Evolutionary conservation across 192 early-diverging fungal species (phyloP), one percentile per base, ranked within the genome.

Genomic region (Backusella sp.): DNA sequence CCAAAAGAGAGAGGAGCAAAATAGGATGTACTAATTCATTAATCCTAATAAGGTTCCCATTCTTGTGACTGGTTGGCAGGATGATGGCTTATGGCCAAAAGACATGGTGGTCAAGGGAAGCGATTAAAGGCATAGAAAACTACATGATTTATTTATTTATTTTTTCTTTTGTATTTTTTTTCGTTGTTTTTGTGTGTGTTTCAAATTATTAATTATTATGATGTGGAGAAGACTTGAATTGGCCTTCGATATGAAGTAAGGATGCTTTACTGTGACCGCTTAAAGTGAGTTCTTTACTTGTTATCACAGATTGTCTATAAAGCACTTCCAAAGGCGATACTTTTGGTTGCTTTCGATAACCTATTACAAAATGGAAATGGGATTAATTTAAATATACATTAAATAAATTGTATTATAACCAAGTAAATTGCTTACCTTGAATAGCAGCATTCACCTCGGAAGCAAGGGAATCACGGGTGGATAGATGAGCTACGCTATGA

Each of bases 391-490:
- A 53, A 23, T 53, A 23, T 53, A 15, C 12, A 72, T 28, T 9
- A 17, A 73, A 44, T 15, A 32, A 62, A 36, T 1, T 66, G 42
- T 30, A 46, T 68, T 44, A 28, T 39, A 12, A 26, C 12, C 12
- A 69, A 23, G 19, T 23, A 69, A 69, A 17, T 70, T n/a, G 39
- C 39, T 74, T 81, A 90, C 87, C 78, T 70, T 87, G 81, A 72
- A 95, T 93, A 3, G 91, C 92, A 68, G 83, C 86, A 73, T 95
- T 94, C 9, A 95, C 83, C 19, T 87, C 82, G 42, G 82, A 84
- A 6, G 92, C 93, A 44, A 96, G 79, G 11, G 84, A 78, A 72
- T 88, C 83, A 21, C 93, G 86, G 5, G 80, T 83, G 30, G 76
- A 73, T 66, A 91, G 75, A 72, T 84, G 80, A 17, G 84, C 75